These are phyloP conservation scores for Flueggea neowawraea DNA, from an alignment of 441 rosid species.

Conservation along the genomic window DNA sequence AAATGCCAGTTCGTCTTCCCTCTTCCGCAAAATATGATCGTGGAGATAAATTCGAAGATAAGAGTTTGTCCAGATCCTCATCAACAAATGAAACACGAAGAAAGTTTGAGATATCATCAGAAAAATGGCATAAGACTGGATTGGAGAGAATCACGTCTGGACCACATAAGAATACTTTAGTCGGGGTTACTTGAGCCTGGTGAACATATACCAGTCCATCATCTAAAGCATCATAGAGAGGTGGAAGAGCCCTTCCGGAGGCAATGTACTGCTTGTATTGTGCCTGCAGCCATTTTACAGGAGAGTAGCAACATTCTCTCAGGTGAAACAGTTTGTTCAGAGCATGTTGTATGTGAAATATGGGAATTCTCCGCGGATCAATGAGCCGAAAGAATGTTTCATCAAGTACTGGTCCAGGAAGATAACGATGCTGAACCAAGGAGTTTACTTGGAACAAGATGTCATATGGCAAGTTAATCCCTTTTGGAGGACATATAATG, in stretches of 20 bases:
- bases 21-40: slow-evolving; percentile 20
- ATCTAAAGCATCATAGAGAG: slow-evolving; percentile 21
- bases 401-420: slow-evolving; percentile 38
- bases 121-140: slow-evolving; percentile 32
- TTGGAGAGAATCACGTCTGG: slow-evolving; percentile 48
- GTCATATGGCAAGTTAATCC: slow-evolving; percentile 26
- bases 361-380: slow-evolving; percentile 17
- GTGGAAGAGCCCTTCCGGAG: slow-evolving; percentile 7
- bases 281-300: slow-evolving; percentile 34
- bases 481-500: slow-evolving; percentile 21
- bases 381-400: slow-evolving; percentile 29
- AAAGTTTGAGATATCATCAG: slow-evolving; percentile 33
- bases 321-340: slow-evolving; percentile 29
- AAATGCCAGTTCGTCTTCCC: slow-evolving; percentile 34
- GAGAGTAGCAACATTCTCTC: slow-evolving; percentile 46
- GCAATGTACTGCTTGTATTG: slow-evolving; percentile 15
- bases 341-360: slow-evolving; percentile 26
- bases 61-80: slow-evolving; percentile 47
- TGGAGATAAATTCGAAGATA: slow-evolving; percentile 39
- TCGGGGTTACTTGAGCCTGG: slow-evolving; percentile 44
- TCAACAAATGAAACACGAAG: slow-evolving; percentile 50
- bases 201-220: slow-evolving; percentile 37
- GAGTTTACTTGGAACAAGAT: slow-evolving; percentile 40
- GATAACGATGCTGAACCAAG: slow-evolving; percentile 44
- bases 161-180: slow-evolving; percentile 40